phyloP scores from a whole-genome alignment of 2,329 filamentous ascomycete genomes.

The Aspergillus uvarum region DNA sequence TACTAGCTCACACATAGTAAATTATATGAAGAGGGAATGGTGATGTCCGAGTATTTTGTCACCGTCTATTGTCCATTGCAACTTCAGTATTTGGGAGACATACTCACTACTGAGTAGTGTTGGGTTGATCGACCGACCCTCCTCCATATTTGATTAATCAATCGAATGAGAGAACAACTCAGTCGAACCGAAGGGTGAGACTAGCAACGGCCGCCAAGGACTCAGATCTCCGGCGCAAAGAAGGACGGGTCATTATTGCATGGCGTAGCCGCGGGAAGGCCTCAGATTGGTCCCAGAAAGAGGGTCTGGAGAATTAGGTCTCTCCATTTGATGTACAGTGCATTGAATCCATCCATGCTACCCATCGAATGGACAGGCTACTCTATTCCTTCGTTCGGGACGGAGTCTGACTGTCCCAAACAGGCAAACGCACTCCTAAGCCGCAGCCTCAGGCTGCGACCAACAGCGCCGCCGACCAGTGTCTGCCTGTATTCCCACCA shows the following conservation, averaged over 20 bases:
- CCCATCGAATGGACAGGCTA: constrained; percentile 13
- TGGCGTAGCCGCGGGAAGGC: constrained; percentile 6
- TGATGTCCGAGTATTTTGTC: not conserved
- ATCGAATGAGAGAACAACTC: not conserved
- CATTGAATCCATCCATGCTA: constrained; percentile 9
- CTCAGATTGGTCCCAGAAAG: constrained; percentile 7
- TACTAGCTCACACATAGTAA: not conserved
- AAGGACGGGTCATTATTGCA: constrained; percentile 13
- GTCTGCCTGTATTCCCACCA: not conserved
- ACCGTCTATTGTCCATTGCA: not conserved
- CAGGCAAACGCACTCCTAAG: constrained; percentile 6
- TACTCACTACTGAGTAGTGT: not conserved
- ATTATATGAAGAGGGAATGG: not conserved
- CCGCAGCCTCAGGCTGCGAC: not conserved
- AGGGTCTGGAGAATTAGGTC: constrained; percentile 11
- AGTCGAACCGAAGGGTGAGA: constrained; percentile 2
- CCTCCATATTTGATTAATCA: not conserved
- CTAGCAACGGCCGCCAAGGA: constrained; percentile 6
- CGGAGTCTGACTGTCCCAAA: constrained; percentile 6
- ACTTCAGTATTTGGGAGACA: not conserved
- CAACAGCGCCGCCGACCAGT: too few relatives aligned
- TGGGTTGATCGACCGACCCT: not conserved
- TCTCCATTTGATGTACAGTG: constrained; percentile 1
- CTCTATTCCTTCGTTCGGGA: not conserved
- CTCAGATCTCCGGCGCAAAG: constrained; percentile 14